Evolutionary conservation across 768 basidiomycete genomes (phyloP), one percentile per base, ranked within the genome.

Genomic region (Suillus subluteus): DNA sequence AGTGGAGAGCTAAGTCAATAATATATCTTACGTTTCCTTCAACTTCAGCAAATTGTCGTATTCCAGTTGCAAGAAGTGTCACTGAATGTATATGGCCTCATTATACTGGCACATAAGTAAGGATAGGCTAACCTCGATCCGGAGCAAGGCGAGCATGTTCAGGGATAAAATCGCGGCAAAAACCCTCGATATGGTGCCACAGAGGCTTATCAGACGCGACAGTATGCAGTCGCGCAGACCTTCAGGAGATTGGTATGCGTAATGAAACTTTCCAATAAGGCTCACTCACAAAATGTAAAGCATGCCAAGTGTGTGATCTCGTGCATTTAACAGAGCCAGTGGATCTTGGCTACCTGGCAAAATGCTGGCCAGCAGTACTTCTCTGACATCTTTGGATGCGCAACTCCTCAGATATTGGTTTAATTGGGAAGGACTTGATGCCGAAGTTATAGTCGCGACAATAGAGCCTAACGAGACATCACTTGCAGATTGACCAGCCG

Each of bases 221-320:
- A 50, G 79, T 73, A 64, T 76, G 77, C 70, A 92, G 70, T 71
- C 91, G 82, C 35, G 91, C 89, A 7, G 87, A 86, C 66, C 91
- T 92, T 62, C 44, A 23, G 35, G 13, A 65, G 26, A 62, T 30
- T 37, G 48, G 18, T 21, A 2, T 37, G 48, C 23, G 46, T 58
- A 65, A 16, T 8, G 58, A 64, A 61, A 54, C 48, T 48, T n/a
- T 35, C 6, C 26, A 48, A 21, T 23, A 38, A 62, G 40, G 9
- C 38, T 48, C 7, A 81, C 90, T 78, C 70, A 94, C 92, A 95
- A 73, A 54, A 95, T 91, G 70, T 88, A 90, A 50, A 94, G 75
- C 50, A 87, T 83, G 0, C 87, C 90, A 4, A 94, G 75, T 1
- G 91, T 89, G 73, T 92, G 85, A 38, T 71, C 72, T 38, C 79